Evolutionary conservation across 2,329 filamentous ascomycete genomes (phyloP), one percentile per base, ranked within the genome.

Genomic region (Diaporthe aspalathi): DNA sequence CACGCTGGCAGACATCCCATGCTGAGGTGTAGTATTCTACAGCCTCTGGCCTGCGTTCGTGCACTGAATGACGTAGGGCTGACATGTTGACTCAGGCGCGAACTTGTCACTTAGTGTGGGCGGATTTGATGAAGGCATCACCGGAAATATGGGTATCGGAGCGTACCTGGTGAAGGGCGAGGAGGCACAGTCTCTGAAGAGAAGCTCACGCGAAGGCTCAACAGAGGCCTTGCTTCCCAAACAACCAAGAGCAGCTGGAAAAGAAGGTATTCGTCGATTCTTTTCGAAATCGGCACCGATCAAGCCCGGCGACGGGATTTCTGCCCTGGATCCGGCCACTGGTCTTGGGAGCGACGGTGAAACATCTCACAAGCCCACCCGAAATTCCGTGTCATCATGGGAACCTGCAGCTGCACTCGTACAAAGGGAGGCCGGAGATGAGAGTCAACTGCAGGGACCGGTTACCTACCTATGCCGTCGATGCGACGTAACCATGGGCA

Each of bases 41-140:
- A 47, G 1, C 12, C 1, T 20, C 43, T 35, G 57, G 40, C 45
- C 29, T 5, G 29, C 27, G 38, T 9, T n/a, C 47, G 6, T 62
- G 24, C 16, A 11, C 17, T 32, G 29, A 9, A 50, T 7, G 14
- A 49, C n/a, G 50, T 7, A 35, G 29, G 27, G 45, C 60, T 65
- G 45, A 65, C 45, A 50, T 22, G 38, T 22, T 38, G 29, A 50
- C 5, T 38, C 27, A 68, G 67, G 67, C 79, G 86, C 90, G n/a
- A 96, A 97, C 78, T 85, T 99, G 11, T 96, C 93, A 71, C 83
- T 98, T 56, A 95, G 92, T 74, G 94, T 98, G 29, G 91, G 90
- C n/a, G 95, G 94, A 0, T 98, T 98, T 74, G 95, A 98, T 80
- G 94, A 98, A 74, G 93, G 94, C 2, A 84, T 95, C 71, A 90